phyloP scores from a whole-genome alignment of 2,329 filamentous ascomycete species.

The Nigrospora osmanthi region DNA sequence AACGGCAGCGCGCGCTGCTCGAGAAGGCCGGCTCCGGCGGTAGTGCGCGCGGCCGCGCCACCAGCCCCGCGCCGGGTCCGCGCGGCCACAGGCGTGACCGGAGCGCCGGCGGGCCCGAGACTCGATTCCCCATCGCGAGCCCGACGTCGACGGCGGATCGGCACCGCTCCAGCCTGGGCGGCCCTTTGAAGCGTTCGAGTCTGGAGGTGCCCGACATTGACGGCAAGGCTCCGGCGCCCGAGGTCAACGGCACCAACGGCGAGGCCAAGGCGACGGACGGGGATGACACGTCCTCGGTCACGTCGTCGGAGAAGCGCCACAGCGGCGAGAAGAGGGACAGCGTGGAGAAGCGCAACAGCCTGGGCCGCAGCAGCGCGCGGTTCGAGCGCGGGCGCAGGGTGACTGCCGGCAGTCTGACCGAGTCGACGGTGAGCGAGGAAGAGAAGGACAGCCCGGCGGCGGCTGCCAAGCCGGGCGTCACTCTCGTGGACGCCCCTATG shows the following conservation, averaged over 20 bases:
- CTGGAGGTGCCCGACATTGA: constrained; percentile 71
- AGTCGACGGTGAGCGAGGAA: constrained; percentile 12
- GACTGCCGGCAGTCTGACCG: constrained; percentile 20
- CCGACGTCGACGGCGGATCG: constrained; percentile 46
- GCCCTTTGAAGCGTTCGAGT: constrained; percentile 53
- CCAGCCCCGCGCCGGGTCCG: constrained; percentile 60
- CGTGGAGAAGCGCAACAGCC: constrained; percentile 58
- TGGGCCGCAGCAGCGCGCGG: constrained; percentile 43
- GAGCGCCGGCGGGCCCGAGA: constrained; percentile 65
- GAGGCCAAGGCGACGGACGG: constrained; percentile 16
- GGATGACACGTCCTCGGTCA: constrained; percentile 4
- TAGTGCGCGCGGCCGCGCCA: constrained; percentile 60
- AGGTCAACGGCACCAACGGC: constrained; percentile 34
- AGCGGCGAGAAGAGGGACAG: constrained; percentile 14
- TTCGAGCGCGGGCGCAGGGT: constrained; percentile 46
- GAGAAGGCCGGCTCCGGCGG: constrained; percentile 46
- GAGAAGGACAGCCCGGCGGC: constrained; percentile 1
- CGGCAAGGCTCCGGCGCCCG: constrained; percentile 29
- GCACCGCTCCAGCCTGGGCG: constrained; percentile 39
- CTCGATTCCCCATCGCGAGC: constrained; percentile 76
- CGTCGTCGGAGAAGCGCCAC: background rate
- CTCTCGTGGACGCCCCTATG: constrained; percentile 45
- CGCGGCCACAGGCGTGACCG: constrained; percentile 66
- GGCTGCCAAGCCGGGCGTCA: constrained; percentile 32
- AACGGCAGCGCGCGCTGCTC: constrained; percentile 76